Evolutionary conservation across 176 grass and related monocot species (phyloP).

Genomic region (Lolium rigidum): DNA sequence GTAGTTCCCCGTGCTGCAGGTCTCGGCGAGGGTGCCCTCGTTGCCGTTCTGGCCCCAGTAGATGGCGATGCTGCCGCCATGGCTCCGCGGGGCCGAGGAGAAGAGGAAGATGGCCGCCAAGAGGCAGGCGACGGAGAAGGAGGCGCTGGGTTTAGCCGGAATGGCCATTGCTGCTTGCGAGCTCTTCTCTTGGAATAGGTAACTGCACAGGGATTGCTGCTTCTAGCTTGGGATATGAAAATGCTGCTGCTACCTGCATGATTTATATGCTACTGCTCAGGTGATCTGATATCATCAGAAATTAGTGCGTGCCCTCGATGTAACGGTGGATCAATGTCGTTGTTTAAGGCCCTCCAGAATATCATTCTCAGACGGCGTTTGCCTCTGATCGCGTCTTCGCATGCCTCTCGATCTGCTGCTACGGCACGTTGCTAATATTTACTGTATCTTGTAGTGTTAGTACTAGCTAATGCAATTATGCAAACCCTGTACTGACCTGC

Average conservation of each 20-base stretch:
- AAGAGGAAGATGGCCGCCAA: conserved; percentile 23
- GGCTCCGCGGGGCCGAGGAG: not conserved
- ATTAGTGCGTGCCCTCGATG: not conserved
- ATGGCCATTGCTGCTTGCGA: not conserved
- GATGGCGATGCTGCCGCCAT: conserved; percentile 29
- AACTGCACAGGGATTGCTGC: not conserved
- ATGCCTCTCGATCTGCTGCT: not conserved
- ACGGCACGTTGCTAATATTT: conserved; percentile 3
- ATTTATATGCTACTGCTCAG: not conserved
- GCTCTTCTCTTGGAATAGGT: not conserved
- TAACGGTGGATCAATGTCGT: not conserved
- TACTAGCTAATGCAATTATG: not conserved
- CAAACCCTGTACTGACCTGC: not conserved
- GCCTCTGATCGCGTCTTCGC: not conserved
- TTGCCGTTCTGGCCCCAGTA: conserved; percentile 73
- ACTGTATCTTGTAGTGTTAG: not conserved
- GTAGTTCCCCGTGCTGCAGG: conserved; percentile 67
- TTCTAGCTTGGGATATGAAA: not conserved
- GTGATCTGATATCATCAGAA: not conserved
- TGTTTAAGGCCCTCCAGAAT: not conserved
- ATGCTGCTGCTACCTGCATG: not conserved
- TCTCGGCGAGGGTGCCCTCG: conserved; percentile 61
- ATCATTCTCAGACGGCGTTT: not conserved
- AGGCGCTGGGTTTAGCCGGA: not conserved
- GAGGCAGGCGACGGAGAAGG: not conserved